These are phyloP conservation scores for Populus euphratica DNA, from an alignment of 345 rosid species.

Conservation along the genomic window DNA sequence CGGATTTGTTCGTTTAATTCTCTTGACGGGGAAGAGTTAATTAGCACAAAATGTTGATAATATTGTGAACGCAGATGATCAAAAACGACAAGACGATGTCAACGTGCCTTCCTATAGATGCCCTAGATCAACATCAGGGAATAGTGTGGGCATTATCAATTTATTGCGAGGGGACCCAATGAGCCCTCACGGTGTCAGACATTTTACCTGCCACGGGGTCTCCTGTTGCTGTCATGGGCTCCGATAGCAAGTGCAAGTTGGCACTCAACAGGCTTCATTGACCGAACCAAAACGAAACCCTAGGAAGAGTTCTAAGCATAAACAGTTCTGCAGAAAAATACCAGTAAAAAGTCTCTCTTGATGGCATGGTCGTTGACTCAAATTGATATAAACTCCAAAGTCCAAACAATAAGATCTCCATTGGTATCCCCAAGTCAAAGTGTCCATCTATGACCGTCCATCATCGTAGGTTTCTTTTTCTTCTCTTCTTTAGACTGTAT, in stretches of 20 bases:
- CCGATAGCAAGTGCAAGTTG: conserved; percentile 20
- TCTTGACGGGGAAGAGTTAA: too few relatives aligned
- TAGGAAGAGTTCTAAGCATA: too few relatives aligned
- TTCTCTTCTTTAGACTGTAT: background rate
- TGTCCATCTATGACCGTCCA: background rate
- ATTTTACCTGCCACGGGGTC: conserved; percentile 17
- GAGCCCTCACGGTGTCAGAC: conserved; percentile 3
- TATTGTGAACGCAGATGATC: too few relatives aligned
- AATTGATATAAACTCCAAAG: too few relatives aligned
- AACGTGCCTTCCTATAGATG: too few relatives aligned
- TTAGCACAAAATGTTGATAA: too few relatives aligned
- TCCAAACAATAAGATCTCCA: too few relatives aligned
- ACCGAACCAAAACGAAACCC: background rate
- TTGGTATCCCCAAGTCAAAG: background rate
- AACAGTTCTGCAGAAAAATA: too few relatives aligned
- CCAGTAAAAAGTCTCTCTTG: too few relatives aligned
- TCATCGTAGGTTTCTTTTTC: background rate
- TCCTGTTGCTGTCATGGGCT: conserved; percentile 27
- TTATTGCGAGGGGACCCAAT: conserved; percentile 6
- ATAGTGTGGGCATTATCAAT: background rate
- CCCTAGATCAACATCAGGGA: background rate
- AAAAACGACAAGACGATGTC: too few relatives aligned
- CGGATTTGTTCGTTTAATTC: too few relatives aligned
- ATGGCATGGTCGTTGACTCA: too few relatives aligned
- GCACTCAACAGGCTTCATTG: background rate